Evolutionary conservation across 2,329 filamentous ascomycete genomes (phyloP).

Genomic region (Aspergillus phoenicis): DNA sequence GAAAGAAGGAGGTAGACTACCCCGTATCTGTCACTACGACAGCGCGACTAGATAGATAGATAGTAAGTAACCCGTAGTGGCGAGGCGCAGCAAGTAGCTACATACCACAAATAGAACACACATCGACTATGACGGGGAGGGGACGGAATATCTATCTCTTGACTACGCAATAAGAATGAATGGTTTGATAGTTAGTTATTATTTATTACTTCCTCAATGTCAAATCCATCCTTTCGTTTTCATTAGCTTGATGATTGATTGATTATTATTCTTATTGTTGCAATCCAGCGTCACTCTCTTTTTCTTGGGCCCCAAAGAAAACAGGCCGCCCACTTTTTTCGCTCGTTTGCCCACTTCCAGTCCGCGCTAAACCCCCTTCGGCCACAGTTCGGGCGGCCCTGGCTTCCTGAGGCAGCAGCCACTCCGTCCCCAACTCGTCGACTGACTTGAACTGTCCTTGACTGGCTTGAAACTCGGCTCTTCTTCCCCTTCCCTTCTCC

Average conservation of each 20-base stretch:
- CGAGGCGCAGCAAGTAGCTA: conserved; percentile 2
- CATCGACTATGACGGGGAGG: neutral
- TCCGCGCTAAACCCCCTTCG: conserved; percentile 1
- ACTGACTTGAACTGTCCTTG: no score
- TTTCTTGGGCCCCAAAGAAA: neutral
- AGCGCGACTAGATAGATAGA: neutral
- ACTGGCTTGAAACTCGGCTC: neutral
- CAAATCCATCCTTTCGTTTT: no score
- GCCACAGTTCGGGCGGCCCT: neutral
- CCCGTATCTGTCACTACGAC: neutral
- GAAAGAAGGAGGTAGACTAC: neutral
- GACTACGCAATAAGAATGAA: neutral
- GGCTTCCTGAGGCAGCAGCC: conserved; percentile 20
- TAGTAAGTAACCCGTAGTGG: neutral
- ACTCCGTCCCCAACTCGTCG: conserved; percentile 7
- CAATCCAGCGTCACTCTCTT: neutral
- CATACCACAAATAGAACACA: conserved; percentile 2
- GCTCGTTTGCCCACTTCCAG: conserved; percentile 2
- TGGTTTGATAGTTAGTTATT: no score
- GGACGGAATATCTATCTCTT: neutral
- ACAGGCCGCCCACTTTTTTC: neutral
- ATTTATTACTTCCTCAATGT: no score
- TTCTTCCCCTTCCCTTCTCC: conserved; percentile 12
- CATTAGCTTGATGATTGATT: no score
- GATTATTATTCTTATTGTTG: no score